Conservation (phyloP, 306 rosid genomes). For the Astragalus glycyphyllos region DNA sequence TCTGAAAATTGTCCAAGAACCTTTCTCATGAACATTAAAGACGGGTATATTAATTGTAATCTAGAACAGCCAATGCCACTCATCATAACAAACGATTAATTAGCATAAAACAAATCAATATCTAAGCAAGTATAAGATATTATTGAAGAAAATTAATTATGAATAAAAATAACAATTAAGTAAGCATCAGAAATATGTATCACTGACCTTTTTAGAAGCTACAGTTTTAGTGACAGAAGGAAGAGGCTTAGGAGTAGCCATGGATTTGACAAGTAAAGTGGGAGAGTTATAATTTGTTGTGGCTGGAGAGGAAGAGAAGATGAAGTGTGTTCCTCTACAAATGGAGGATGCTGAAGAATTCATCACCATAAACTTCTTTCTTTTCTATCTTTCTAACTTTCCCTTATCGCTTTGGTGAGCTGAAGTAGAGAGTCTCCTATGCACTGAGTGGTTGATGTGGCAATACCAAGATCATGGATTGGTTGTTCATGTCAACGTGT, state of each 20-base stretch:
- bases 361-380: slow-evolving; percentile 61
- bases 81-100: no score
- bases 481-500: slow-evolving; percentile 52
- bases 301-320: slow-evolving; percentile 35
- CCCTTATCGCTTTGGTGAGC: slow-evolving; percentile 18
- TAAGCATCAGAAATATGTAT: no score
- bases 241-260: slow-evolving; percentile 75
- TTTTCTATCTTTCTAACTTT: not conserved
- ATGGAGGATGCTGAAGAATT: slow-evolving; percentile 50
- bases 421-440: not conserved
- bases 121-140: not conserved
- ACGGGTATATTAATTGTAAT: no score
- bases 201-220: slow-evolving; percentile 68
- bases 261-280: slow-evolving; percentile 58
- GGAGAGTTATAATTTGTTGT: slow-evolving; percentile 1
- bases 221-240: slow-evolving; percentile 65
- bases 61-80: no score
- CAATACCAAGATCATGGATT: slow-evolving; percentile 42
- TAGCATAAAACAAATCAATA: no score
- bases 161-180: not conserved
- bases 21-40: no score
- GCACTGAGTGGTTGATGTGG: slow-evolving; percentile 41
- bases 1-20: no score
- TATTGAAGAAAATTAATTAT: not conserved
- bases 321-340: slow-evolving; percentile 45